Conservation (phyloP, 179 eudicot genomes). For the Camellia oleifera region DNA sequence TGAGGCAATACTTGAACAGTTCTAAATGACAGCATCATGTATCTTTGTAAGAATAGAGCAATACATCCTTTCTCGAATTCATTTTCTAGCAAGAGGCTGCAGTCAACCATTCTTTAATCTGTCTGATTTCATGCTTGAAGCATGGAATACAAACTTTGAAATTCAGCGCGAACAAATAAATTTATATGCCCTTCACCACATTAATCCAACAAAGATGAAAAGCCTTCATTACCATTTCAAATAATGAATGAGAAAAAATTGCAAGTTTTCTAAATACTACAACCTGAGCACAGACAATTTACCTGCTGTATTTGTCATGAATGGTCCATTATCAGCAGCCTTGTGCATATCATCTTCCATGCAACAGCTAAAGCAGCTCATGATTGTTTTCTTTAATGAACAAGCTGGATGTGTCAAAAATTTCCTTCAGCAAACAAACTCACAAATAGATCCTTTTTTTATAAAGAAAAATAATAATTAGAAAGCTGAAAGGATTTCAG, state of each 20-base stretch:
- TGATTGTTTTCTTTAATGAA: slow-evolving; percentile 27
- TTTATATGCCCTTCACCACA: not conserved
- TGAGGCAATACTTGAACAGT: not conserved
- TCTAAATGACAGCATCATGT: not conserved
- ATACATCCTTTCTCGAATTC: not conserved
- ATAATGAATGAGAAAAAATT: not conserved
- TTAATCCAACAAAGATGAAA: not conserved
- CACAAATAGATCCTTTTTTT: not conserved
- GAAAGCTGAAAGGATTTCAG: not conserved
- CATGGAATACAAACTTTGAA: not conserved
- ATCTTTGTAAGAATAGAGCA: not conserved
- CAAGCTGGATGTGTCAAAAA: slow-evolving; percentile 24
- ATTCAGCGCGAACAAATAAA: not conserved
- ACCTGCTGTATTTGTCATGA: slow-evolving; percentile 55
- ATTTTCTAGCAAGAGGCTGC: not conserved
- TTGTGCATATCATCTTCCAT: slow-evolving; percentile 65
- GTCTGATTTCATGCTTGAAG: not conserved
- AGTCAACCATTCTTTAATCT: not conserved
- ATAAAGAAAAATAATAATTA: not conserved
- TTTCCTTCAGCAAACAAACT: not conserved
- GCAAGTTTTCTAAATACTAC: not conserved
- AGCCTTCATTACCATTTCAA: not conserved
- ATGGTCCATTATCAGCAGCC: slow-evolving; percentile 65
- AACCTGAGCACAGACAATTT: slow-evolving; percentile 6
- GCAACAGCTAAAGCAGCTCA: slow-evolving; percentile 88